phyloP scores from a whole-genome alignment of 2,329 filamentous ascomycete species.

The Exophiala viscosa region DNA sequence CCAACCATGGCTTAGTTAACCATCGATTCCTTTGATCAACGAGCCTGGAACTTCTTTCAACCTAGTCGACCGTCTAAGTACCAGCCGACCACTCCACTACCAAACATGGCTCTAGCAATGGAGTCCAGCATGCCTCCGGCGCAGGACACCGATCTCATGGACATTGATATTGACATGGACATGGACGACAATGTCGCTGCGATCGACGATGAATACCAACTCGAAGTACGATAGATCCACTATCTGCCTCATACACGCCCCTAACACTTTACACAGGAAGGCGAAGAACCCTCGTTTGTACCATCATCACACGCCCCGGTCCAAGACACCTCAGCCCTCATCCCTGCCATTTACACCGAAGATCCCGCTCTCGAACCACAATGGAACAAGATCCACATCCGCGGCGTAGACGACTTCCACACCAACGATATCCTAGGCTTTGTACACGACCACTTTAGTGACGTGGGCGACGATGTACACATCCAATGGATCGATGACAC shows the following conservation, averaged over 20 bases:
- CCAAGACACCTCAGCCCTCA: slow-evolving; percentile 17
- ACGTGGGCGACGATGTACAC: slow-evolving; percentile 48
- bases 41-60: not conserved
- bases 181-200: slow-evolving; percentile 23
- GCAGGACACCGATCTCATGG: slow-evolving; percentile 27
- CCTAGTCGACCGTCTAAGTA: not conserved
- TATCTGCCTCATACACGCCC: not conserved
- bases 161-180: slow-evolving; percentile 30
- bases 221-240: slow-evolving; percentile 25
- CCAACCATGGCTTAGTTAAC: too few relatives aligned
- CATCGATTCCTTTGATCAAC: not conserved
- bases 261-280: slow-evolving; percentile 26
- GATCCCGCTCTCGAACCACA: slow-evolving; percentile 27
- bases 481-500: slow-evolving; percentile 95
- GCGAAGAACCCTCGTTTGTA: slow-evolving; percentile 28
- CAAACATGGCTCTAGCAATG: slow-evolving; percentile 26
- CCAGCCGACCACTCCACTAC: not conserved
- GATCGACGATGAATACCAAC: slow-evolving; percentile 26
- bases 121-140: slow-evolving; percentile 14
- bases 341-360: slow-evolving; percentile 29
- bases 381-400: slow-evolving; percentile 70
- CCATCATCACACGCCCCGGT: slow-evolving; percentile 17
- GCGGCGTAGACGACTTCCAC: slow-evolving; percentile 76
- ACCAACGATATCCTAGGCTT: slow-evolving; percentile 77
- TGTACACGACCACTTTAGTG: slow-evolving; percentile 62